Evolutionary conservation across 352 stramenopile genomes (phyloP).

Genomic region (Globisporangium mamillatum): DNA sequence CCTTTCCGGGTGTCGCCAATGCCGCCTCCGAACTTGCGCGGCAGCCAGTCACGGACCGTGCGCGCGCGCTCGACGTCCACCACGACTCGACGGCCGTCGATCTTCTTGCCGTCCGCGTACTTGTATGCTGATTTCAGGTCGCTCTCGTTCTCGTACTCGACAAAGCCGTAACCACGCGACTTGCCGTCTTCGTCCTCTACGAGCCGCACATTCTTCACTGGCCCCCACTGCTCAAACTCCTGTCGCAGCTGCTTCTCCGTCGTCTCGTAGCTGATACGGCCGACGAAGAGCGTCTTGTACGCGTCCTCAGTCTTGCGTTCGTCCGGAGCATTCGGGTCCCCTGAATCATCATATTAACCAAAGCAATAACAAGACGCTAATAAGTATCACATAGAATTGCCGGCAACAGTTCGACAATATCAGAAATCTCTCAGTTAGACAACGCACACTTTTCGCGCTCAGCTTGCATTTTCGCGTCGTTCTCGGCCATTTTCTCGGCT

Average conservation of each 20-base stretch:
- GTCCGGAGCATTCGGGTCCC: constrained; percentile 61
- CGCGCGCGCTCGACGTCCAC: constrained; percentile 98
- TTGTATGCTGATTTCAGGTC: constrained; percentile 97
- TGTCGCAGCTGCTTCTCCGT: constrained; percentile 96
- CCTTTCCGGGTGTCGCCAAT: constrained; percentile 89
- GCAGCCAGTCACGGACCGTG: constrained; percentile 96
- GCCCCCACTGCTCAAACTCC: constrained; percentile 95
- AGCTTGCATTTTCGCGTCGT: constrained; percentile 67
- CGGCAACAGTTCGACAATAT: neutral
- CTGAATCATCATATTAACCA: constrained; percentile 16
- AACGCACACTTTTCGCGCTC: constrained; percentile 57
- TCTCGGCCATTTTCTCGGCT: constrained; percentile 50
- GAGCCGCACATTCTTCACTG: constrained; percentile 87
- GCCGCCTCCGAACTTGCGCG: constrained; percentile 92
- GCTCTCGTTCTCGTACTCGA: constrained; percentile 98
- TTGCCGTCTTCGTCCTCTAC: constrained; percentile 89
- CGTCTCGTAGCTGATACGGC: constrained; percentile 96
- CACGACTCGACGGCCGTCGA: constrained; percentile 95
- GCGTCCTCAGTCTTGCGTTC: constrained; percentile 83
- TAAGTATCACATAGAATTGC: neutral
- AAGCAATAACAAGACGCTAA: neutral
- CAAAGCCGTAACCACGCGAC: constrained; percentile 95
- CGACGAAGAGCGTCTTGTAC: constrained; percentile 99
- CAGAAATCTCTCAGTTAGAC: neutral
- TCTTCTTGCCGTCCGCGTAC: constrained; percentile 92